phyloP scores from a whole-genome alignment of 1,139 yeast genomes.

The Pichia sp. region DNA sequence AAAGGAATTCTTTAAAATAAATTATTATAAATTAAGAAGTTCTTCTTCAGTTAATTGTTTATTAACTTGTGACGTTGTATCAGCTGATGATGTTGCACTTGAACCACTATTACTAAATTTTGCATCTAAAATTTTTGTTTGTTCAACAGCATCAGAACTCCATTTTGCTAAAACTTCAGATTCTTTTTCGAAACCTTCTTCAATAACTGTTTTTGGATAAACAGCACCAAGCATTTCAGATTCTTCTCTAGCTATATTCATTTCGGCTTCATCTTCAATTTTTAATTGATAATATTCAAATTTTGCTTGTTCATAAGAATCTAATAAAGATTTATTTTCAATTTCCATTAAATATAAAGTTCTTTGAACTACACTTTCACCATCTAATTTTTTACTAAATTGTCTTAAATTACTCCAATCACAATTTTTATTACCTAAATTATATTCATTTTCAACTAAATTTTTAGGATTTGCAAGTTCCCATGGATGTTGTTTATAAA shows the following conservation, averaged over 20 bases:
- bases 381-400: slow-evolving; percentile 68
- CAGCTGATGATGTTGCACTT: slow-evolving; percentile 13
- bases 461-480: slow-evolving; percentile 91
- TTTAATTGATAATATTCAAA: slow-evolving; percentile 82
- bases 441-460: slow-evolving; percentile 63
- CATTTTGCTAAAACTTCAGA: slow-evolving; percentile 65
- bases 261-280: slow-evolving; percentile 75
- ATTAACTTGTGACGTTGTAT: slow-evolving; percentile 11
- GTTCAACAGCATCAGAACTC: slow-evolving; percentile 62
- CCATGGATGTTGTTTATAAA: slow-evolving; percentile 96
- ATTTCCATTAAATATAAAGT: slow-evolving; percentile 61
- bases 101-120: slow-evolving; percentile 22
- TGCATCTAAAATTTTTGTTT: slow-evolving; percentile 43
- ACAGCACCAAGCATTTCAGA: slow-evolving; percentile 79
- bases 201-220: slow-evolving; percentile 54
- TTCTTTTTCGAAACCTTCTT: slow-evolving; percentile 66
- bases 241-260: slow-evolving; percentile 75
- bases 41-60: slow-evolving; percentile 21
- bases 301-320: slow-evolving; percentile 82
- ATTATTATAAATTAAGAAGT: slow-evolving; percentile 16
- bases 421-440: slow-evolving; percentile 43
- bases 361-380: slow-evolving; percentile 92
- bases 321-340: slow-evolving; percentile 33
- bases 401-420: slow-evolving; percentile 83
- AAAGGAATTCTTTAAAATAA: not conserved